These are phyloP conservation scores for Blastobotrys attinorum DNA, from an alignment of 805 yeast species.

Conservation along the genomic window DNA sequence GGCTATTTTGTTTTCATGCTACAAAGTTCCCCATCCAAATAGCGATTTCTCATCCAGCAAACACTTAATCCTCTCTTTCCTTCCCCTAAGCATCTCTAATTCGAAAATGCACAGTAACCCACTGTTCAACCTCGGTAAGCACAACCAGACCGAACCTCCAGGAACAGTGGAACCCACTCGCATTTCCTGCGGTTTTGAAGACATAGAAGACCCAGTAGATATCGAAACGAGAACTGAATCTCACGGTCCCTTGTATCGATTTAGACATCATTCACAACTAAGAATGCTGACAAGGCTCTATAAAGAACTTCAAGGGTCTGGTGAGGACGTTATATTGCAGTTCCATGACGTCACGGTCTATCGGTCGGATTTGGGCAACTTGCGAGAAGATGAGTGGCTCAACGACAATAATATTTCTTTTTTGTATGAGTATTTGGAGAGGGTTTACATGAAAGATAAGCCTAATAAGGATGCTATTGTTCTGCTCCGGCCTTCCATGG, in stretches of 20 bases:
- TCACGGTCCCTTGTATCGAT: constrained; percentile 5
- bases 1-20: no score
- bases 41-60: no score
- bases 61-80: no score
- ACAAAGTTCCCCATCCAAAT: background rate
- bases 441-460: constrained; percentile 19
- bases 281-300: constrained; percentile 3
- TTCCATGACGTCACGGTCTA: constrained; percentile 48
- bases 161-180: no score
- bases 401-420: constrained; percentile 63
- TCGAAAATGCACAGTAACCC: no score
- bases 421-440: constrained; percentile 49
- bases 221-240: constrained; percentile 2
- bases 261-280: constrained; percentile 8
- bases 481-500: constrained; percentile 53
- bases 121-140: no score
- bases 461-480: constrained; percentile 29
- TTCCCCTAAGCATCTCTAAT: no score
- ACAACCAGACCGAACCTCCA: no score
- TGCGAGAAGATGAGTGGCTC: constrained; percentile 63
- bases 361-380: constrained; percentile 48
- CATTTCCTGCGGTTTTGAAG: constrained; percentile 12
- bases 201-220: constrained; percentile 5
- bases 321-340: constrained; percentile 2
- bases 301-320: constrained; percentile 4